Base-by-base conservation (phyloP, 2,329 filamentous ascomycete species). In the Blumeriella jaapii region DNA sequence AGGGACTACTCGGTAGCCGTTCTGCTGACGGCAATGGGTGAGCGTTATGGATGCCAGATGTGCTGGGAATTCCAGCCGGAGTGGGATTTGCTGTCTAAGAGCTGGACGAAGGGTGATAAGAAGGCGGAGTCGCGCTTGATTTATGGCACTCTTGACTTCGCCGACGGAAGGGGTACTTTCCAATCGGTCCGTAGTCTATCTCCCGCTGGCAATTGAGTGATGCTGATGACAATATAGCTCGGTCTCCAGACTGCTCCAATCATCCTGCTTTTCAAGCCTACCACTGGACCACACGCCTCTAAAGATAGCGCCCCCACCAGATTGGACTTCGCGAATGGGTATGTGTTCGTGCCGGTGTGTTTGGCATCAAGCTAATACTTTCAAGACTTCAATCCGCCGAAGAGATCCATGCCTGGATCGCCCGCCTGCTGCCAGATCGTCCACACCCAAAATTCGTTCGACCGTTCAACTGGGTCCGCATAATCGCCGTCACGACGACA, bases 241-340 rank as follows among this genome's bases (percentile, higher is more conserved):
- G 78, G 82, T 60, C 76, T 98, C 26, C 84, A 94, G 76, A 95
- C 89, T 29, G 91, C 91, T 5, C 91, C 91, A 1, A 80, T 96
- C 24, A 69, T 98, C 27, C 64, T 95, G 28, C 65, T 93, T 47
- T 96, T 91, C 66, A 83, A 75, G 43, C 85, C 91, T 15, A 95
- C 87, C 4, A 62, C 69, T 37, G 91, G 91, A 12, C 80, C 83
- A 16, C 72, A 85, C 58, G 86, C 89, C 33, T 79, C 74, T 47
- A 54, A 73, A 29, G 74, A 80, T 37, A 60, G 65, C 33, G 72
- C 81, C 11, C 84, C 87, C 19, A 48, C 80, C 27, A 76, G 85
- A 62, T 91, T 82, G 56, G 89, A 96, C 59, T 96, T 98, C 54
- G 78, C 71, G 24, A 70, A 61, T 47, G 85, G 82, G 84, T 91